Base-by-base conservation (phyloP, 1,284 basidiomycete species). In the Cryptococcus sp. region DNA sequence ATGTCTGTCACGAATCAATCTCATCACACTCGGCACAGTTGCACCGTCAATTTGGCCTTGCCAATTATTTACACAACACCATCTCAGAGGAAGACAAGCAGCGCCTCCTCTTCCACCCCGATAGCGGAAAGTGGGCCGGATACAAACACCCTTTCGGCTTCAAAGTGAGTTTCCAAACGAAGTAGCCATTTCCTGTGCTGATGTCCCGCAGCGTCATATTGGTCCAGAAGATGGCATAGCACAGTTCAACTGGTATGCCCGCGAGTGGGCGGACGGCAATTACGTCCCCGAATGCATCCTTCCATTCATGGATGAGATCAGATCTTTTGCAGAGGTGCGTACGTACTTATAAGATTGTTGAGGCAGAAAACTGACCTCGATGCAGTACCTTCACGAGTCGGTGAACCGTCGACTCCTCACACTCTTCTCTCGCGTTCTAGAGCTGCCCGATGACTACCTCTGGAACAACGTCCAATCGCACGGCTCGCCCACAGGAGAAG, bases 61-160 rank as follows among this genome's bases (percentile, higher is more conserved):
- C 72, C 17, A 66, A 72, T 46, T 69, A 72, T 43, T 20, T 67
- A 8, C 62, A 69, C 62, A 58, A 63, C 47, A 63, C 72, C 59
- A 72, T 73, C 39, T 60, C 61, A n/a, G 64, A 69, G 17, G 72
- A 67, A 27, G 72, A 73, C 62, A 71, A 72, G 58, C 58, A 65
- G 19, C 55, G 68, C 8, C 62, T 73, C 7, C 57, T 72, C 11
- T 73, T 73, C 54, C 35, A 66, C 52, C 71, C 71, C 19, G 70
- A 62, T 17, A 66, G 62, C 27, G 71, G 71, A 19, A 53, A 52
- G 19, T 73, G 71, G 71, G 62, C 68, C 5, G 79, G 79, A 0
- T 81, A 81, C 76, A 81, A 81, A 61, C 76, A 78, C 53, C 76
- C 70, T 22, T 72, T 75, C 57, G 79, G 79, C 17, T 79, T 80